Evolutionary conservation across 257 asterid genomes (phyloP).

Genomic region (Cruciata laevipes): DNA sequence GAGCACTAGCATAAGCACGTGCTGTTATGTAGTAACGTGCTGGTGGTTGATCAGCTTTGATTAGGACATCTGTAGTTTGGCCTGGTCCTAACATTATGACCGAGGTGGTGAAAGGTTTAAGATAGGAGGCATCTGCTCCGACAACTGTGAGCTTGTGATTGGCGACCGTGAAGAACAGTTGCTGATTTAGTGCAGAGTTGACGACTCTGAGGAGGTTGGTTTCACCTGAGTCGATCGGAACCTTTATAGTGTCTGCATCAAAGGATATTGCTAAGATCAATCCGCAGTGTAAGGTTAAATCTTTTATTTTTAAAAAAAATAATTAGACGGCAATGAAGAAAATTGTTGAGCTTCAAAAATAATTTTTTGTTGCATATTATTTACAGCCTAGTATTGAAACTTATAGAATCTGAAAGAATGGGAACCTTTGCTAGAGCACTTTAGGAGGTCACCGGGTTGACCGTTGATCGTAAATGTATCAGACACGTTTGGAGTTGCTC

Average conservation of each 20-base stretch:
- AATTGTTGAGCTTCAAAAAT: neutral
- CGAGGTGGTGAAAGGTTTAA: slow-evolving; percentile 76
- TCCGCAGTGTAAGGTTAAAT: neutral
- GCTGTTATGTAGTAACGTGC: slow-evolving; percentile 74
- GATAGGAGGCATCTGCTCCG: slow-evolving; percentile 76
- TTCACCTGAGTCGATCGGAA: slow-evolving; percentile 56
- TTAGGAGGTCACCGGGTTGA: slow-evolving; percentile 91
- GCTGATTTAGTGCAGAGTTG: slow-evolving; percentile 75
- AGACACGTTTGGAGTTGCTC: slow-evolving; percentile 71
- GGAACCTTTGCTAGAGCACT: slow-evolving; percentile 65
- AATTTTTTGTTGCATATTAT: neutral
- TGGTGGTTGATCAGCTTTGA: slow-evolving; percentile 65
- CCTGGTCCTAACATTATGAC: slow-evolving; percentile 94
- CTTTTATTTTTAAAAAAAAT: neutral
- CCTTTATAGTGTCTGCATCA: slow-evolving; percentile 48
- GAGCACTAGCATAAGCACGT: slow-evolving; percentile 87
- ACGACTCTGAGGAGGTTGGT: slow-evolving; percentile 66
- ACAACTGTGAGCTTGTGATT: slow-evolving; percentile 84
- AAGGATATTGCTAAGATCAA: neutral
- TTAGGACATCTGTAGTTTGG: slow-evolving; percentile 82
- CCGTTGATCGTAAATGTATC: slow-evolving; percentile 89
- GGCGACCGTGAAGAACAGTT: slow-evolving; percentile 79
- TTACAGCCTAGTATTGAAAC: neutral
- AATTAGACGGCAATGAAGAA: neutral
- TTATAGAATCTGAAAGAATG: neutral